A percentile compares a stretch with the other conserved stretches of the same genome.
Conservation (phyloP, 192 early-diverging fungal species). For the Rhizophagus sp. region DNA sequence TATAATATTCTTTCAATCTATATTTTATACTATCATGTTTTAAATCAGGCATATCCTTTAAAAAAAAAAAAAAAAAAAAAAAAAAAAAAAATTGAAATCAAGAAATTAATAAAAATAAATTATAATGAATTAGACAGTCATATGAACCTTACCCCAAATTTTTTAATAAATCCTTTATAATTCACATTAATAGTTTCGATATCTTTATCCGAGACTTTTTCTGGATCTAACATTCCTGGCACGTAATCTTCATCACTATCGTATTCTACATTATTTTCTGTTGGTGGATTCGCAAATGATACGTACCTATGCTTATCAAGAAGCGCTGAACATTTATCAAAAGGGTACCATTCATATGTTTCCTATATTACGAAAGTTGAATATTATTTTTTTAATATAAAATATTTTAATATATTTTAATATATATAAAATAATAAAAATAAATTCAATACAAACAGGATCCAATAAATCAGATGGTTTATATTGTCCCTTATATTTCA, state of each 20-base stretch:
- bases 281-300: slow-evolving; percentile 37
- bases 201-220: slow-evolving; percentile 9
- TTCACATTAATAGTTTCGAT: background rate
- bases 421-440: no score
- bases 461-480: slow-evolving; percentile 83
- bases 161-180: background rate
- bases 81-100: slow-evolving; percentile 2
- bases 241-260: slow-evolving; percentile 31
- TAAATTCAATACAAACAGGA: slow-evolving; percentile 43
- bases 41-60: background rate
- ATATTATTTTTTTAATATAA: no score
- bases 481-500: slow-evolving; percentile 93
- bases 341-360: slow-evolving; percentile 53
- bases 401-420: no score
- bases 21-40: background rate
- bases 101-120: no score
- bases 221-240: slow-evolving; percentile 30
- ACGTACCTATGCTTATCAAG: slow-evolving; percentile 57
- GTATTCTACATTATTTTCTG: slow-evolving; percentile 9
- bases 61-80: background rate
- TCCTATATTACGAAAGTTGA: slow-evolving; percentile 30
- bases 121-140: no score
- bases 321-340: slow-evolving; percentile 50
- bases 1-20: background rate
- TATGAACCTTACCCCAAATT: slow-evolving; percentile 2